phyloP scores from a whole-genome alignment of 352 stramenopile species.

The Globisporangium perplexum region DNA sequence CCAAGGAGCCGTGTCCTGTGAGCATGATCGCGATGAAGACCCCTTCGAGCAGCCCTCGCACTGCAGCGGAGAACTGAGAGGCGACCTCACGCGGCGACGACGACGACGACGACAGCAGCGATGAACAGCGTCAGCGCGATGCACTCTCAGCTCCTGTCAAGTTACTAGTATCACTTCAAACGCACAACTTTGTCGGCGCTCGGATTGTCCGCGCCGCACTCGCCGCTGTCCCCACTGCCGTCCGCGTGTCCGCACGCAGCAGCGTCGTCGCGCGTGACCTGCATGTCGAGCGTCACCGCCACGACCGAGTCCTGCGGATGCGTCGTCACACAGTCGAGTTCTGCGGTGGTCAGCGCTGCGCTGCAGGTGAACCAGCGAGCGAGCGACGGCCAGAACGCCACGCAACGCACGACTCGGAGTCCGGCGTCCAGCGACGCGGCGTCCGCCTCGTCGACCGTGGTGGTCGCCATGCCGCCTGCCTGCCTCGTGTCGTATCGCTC shows the following conservation, averaged over 20 bases:
- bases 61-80: slow-evolving; percentile 5
- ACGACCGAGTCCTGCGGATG: too few relatives aligned
- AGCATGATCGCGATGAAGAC: slow-evolving; percentile 3
- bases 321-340: too few relatives aligned
- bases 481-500: too few relatives aligned
- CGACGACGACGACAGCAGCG: neutral
- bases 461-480: too few relatives aligned
- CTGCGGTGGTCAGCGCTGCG: too few relatives aligned
- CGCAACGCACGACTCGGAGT: too few relatives aligned
- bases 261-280: neutral
- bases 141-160: neutral
- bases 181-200: neutral
- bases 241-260: too few relatives aligned
- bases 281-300: neutral
- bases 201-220: neutral
- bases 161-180: neutral
- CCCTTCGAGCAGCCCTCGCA: slow-evolving; percentile 5
- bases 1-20: neutral
- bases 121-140: neutral
- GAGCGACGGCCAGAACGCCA: too few relatives aligned
- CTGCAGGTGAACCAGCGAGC: too few relatives aligned
- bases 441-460: too few relatives aligned
- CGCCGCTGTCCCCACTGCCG: too few relatives aligned
- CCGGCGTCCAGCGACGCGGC: too few relatives aligned
- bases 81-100: neutral